Evolutionary conservation across 495 filamentous ascomycete species (phyloP).

Genomic region (Saxophila tyrrhenica): DNA sequence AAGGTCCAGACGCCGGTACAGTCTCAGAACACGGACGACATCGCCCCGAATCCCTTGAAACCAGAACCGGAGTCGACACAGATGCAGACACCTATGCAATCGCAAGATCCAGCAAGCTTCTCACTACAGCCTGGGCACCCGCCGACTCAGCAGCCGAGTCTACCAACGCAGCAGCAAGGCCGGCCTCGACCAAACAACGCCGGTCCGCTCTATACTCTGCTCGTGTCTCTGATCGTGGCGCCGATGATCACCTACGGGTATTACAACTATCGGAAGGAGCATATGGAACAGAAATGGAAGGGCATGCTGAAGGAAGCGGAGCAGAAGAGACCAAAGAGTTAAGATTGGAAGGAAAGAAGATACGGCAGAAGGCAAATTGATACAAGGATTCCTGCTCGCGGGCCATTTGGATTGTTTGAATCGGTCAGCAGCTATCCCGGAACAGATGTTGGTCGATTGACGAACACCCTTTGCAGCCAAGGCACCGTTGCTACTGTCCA

Average conservation of each 20-base stretch:
- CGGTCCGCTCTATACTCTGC: not conserved
- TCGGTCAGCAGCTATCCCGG: too few relatives aligned
- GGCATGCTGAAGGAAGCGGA: conserved; percentile 9
- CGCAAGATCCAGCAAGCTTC: not conserved
- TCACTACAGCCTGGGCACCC: not conserved
- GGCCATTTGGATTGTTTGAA: too few relatives aligned
- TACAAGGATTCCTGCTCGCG: too few relatives aligned
- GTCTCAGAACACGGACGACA: not conserved
- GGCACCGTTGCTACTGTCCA: too few relatives aligned
- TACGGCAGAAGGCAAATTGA: not conserved
- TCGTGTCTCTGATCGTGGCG: not conserved
- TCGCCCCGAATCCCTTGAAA: not conserved
- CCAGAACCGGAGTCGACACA: not conserved
- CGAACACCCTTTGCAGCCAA: too few relatives aligned
- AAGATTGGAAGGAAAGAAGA: not conserved
- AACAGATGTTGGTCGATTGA: too few relatives aligned
- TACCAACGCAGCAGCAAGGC: not conserved
- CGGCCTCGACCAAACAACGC: conserved; percentile 2
- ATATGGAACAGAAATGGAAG: conserved; percentile 10
- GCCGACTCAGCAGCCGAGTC: not conserved
- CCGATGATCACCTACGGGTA: conserved; percentile 10
- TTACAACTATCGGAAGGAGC: conserved; percentile 9
- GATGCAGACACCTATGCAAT: conserved; percentile 4
- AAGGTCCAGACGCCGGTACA: conserved; percentile 2
- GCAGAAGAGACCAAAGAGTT: conserved; percentile 2